Evolutionary conservation across 805 yeast genomes (phyloP), one percentile per base, ranked within the genome.

Genomic region (Starmera pachycereana): DNA sequence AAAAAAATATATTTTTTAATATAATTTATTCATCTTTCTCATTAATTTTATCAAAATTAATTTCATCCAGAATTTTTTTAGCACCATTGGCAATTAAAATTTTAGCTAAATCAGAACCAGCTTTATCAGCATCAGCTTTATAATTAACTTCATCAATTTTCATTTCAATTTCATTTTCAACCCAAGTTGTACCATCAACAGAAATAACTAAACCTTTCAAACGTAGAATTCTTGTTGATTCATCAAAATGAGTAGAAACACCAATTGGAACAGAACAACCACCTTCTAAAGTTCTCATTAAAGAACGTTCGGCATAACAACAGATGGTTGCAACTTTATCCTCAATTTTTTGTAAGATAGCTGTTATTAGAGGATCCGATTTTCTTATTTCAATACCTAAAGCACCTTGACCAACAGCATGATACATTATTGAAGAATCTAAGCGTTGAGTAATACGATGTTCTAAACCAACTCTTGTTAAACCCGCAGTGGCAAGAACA

Each of bases 391-490:
- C 98, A 25, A 92, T 66, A 14, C 97, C 98, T 35, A 92, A 63
- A 0, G 97, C 97, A 47, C 98, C 98, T 65, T 92, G 98, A n/a
- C 98, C 98, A 36, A 92, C 96, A 1, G 98, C 96, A 57, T 90
- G 85, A 57, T 78, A 82, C 95, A 90, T 85, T 40, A 81, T 84
- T 29, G 85, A 82, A 6, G 78, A 70, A 41, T 80, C 76, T 46
- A 92, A 68, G 47, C 68, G 71, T 46, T 73, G 68, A 6, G 96
- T 78, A 55, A 92, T 87, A 58, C 97, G 69, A 49, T 76, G 59
- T n/a, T 73, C 77, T 39, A 89, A 63, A 11, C 79, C 83, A 34
- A 82, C 63, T 49, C 98, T 74, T 18, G 74, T 65, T 43, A 92
- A 69, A 3, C 98, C 98, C 1, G 98, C 97, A 9, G 92, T 81